A percentile compares a stretch with the other conserved stretches of the same genome.
Conservation (phyloP, 2,329 filamentous ascomycete species). For the Alternaria sp. region DNA sequence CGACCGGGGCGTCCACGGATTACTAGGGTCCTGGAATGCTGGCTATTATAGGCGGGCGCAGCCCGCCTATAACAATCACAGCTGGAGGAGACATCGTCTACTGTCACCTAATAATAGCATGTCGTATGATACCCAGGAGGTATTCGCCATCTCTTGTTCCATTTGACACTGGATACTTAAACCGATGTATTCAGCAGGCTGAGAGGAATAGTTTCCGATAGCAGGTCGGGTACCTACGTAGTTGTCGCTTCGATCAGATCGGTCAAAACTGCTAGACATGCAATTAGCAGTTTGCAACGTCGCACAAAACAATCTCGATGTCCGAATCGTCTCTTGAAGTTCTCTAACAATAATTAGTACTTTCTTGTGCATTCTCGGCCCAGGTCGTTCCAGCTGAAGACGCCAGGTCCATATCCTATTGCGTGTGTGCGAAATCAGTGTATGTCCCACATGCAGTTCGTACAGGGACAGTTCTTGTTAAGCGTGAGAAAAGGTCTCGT, state of each 20-base stretch:
- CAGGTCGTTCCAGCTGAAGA: too few species aligned
- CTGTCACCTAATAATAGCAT: fast-evolving
- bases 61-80: not conserved
- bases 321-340: not conserved
- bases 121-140: fast-evolving
- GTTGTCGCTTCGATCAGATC: not conserved
- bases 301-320: fast-evolving
- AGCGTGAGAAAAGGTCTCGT: too few species aligned
- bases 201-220: fast-evolving
- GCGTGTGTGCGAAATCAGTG: too few species aligned
- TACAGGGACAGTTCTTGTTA: too few species aligned
- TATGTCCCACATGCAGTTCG: too few species aligned
- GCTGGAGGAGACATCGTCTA: too few species aligned
- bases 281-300: not conserved
- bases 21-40: not conserved
- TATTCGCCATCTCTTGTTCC: not conserved
- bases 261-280: not conserved
- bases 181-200: not conserved
- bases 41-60: not conserved
- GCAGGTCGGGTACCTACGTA: not conserved
- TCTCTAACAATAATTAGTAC: fast-evolving
- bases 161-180: fast-evolving
- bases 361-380: too few species aligned
- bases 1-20: not conserved
- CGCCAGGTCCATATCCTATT: too few species aligned